Conservation (phyloP, 768 basidiomycete species). For the Mycena polygramma region DNA sequence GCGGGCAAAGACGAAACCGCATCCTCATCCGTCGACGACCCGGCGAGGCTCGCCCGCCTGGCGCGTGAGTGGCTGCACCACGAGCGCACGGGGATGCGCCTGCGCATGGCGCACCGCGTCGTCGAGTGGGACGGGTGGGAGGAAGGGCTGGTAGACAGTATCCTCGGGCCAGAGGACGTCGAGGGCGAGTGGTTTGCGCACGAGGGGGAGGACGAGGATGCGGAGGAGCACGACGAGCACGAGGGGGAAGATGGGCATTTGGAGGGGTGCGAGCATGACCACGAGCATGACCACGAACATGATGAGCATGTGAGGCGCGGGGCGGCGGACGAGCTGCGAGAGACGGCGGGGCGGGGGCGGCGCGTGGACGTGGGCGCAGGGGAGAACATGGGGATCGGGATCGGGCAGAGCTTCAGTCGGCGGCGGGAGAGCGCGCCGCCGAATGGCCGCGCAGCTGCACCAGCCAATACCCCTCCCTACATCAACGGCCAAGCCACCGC, state of each 20-base stretch:
- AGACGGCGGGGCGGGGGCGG: background rate
- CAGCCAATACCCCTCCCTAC: no score
- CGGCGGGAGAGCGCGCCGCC: slow-evolving; percentile 22
- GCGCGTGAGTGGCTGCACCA: slow-evolving; percentile 82
- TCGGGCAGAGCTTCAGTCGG: slow-evolving; percentile 32
- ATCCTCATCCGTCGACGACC: background rate
- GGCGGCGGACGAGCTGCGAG: background rate
- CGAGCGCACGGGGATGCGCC: slow-evolving; percentile 72
- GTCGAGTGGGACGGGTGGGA: slow-evolving; percentile 95
- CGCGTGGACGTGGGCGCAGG: background rate
- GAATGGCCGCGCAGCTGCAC: background rate
- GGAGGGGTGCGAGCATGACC: background rate
- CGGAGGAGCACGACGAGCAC: background rate
- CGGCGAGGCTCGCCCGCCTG: slow-evolving; percentile 45
- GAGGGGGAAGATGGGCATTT: background rate
- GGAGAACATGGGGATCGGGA: background rate
- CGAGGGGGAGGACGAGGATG: slow-evolving; percentile 21
- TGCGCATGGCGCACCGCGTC: slow-evolving; percentile 84
- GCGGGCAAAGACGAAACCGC: no score
- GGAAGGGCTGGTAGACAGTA: slow-evolving; percentile 82
- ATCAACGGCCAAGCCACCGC: no score
- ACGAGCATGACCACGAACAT: background rate
- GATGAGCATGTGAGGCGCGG: background rate
- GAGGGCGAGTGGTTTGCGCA: slow-evolving; percentile 77
- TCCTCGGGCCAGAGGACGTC: slow-evolving; percentile 78